Evolutionary conservation across 345 rosid species (phyloP).

Genomic region (Populus nigra): DNA sequence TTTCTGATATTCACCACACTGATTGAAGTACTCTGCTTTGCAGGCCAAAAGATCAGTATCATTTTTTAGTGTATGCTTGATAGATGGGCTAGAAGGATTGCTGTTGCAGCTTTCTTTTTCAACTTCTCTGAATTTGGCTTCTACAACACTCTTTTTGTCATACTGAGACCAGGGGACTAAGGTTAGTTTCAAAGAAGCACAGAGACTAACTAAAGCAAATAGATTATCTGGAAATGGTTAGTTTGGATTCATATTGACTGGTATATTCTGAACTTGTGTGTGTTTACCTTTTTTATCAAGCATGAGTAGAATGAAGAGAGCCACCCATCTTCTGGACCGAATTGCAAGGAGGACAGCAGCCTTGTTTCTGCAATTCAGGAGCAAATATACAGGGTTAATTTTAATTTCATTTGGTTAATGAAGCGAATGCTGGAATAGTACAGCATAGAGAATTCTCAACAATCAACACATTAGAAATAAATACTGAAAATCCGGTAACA

Average conservation of each 20-base stretch:
- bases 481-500: neutral
- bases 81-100: conserved; percentile 46
- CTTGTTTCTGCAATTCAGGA: conserved; percentile 51
- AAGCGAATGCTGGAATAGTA: neutral
- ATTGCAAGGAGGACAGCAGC: conserved; percentile 74
- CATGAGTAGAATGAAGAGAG: conserved; percentile 93
- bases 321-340: conserved; percentile 90
- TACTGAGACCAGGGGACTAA: conserved; percentile 42
- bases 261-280: neutral
- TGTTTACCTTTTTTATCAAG: conserved; percentile 72
- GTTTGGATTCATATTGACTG: neutral
- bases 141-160: conserved; percentile 73
- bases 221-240: conserved; percentile 7
- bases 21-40: conserved; percentile 97
- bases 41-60: conserved; percentile 86
- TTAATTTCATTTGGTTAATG: neutral
- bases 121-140: conserved; percentile 77
- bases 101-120: conserved; percentile 65
- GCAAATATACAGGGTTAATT: neutral
- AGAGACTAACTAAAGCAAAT: neutral
- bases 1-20: conserved; percentile 90
- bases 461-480: neutral
- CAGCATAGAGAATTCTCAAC: neutral
- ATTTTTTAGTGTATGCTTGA: conserved; percentile 53
- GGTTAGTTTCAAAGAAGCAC: conserved; percentile 4